Conservation (phyloP, 768 basidiomycete species). For the Pleurotus pulmonarius region DNA sequence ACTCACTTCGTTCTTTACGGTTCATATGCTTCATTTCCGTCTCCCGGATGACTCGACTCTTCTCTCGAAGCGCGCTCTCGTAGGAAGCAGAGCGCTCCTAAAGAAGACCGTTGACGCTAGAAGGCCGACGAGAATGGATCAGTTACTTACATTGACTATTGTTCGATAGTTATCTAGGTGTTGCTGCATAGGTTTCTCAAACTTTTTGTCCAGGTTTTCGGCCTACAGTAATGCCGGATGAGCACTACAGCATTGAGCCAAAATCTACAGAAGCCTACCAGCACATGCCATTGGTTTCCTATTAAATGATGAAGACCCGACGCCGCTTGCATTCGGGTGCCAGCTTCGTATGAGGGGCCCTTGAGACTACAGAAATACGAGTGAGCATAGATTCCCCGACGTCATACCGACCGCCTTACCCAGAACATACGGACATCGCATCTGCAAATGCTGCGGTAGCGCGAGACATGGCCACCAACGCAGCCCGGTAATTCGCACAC, state of each 20-base stretch:
- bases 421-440: slow-evolving; percentile 80
- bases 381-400: neutral
- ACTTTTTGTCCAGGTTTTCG: slow-evolving; percentile 80
- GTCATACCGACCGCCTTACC: slow-evolving; percentile 39
- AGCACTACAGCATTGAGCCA: neutral
- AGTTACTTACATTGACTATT: slow-evolving; percentile 56
- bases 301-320: slow-evolving; percentile 90
- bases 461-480: slow-evolving; percentile 76
- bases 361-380: slow-evolving; percentile 48
- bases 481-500: slow-evolving; percentile 77
- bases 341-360: slow-evolving; percentile 76
- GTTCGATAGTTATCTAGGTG: slow-evolving; percentile 78
- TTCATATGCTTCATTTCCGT: slow-evolving; percentile 86
- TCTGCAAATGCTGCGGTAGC: slow-evolving; percentile 84
- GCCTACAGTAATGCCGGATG: slow-evolving; percentile 42
- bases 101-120: neutral
- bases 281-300: slow-evolving; percentile 88
- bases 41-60: slow-evolving; percentile 78
- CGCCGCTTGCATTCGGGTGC: slow-evolving; percentile 79
- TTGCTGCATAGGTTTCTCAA: slow-evolving; percentile 86
- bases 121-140: neutral
- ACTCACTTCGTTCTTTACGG: slow-evolving; percentile 79
- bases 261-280: slow-evolving; percentile 40
- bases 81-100: slow-evolving; percentile 85
- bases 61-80: slow-evolving; percentile 77